phyloP scores from a whole-genome alignment of 345 rosid genomes.

The Eucalyptus albens region DNA sequence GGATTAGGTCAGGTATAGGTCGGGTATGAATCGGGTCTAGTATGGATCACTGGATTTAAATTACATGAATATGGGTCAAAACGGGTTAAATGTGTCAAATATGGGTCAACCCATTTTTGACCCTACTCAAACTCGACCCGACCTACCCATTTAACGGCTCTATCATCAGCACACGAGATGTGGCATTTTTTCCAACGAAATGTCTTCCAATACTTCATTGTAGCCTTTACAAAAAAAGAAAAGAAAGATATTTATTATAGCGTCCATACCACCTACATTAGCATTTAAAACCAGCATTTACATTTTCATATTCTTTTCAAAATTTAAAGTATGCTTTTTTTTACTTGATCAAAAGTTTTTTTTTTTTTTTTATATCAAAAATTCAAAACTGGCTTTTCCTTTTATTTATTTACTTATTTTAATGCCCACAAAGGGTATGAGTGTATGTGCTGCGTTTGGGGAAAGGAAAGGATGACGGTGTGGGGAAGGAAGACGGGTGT shows the following conservation, averaged over 20 bases:
- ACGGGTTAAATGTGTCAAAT: too few relatives aligned
- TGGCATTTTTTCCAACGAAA: background rate
- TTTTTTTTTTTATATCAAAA: background rate
- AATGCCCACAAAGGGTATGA: background rate
- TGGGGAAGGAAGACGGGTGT: background rate
- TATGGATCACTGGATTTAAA: too few relatives aligned
- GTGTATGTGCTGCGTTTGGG: background rate
- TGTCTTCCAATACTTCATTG: background rate
- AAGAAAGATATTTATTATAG: background rate
- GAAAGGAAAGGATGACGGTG: background rate
- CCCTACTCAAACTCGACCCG: accelerated
- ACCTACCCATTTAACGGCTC: too few relatives aligned
- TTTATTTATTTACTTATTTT: background rate
- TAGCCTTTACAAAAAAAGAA: background rate
- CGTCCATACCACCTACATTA: background rate
- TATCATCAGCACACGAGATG: background rate
- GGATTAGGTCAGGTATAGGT: too few relatives aligned
- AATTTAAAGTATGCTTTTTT: background rate
- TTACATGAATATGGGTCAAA: too few relatives aligned
- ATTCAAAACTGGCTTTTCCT: background rate
- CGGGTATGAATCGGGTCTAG: accelerated
- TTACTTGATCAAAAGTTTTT: background rate
- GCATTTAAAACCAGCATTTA: background rate
- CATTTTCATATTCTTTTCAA: background rate
- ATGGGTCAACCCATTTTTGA: accelerated